phyloP scores from a whole-genome alignment of 768 basidiomycete species.

The Pleurotus citrinopileatus region DNA sequence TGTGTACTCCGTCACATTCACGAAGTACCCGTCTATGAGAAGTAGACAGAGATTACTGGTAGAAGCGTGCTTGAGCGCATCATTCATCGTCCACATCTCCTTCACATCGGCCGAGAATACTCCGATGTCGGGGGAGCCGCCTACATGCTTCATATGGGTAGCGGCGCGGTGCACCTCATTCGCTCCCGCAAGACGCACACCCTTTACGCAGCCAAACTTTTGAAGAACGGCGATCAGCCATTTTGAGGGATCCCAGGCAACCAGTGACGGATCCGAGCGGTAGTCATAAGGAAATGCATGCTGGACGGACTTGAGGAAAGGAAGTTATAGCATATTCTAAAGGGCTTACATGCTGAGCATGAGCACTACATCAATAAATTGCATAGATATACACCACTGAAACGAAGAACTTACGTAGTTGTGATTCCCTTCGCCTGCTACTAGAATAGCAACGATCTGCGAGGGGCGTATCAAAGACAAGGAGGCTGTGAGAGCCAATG shows the following conservation, averaged over 20 bases:
- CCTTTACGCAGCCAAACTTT: slow-evolving; percentile 40
- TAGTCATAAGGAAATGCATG: slow-evolving; percentile 81
- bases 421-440: slow-evolving; percentile 77
- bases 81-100: slow-evolving; percentile 36
- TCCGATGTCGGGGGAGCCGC: too few species aligned
- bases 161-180: slow-evolving; percentile 48
- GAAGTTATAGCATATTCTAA: not conserved
- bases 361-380: not conserved
- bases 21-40: slow-evolving; percentile 55
- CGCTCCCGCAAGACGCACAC: slow-evolving; percentile 47
- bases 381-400: not conserved
- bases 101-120: too few species aligned
- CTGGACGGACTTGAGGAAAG: slow-evolving; percentile 26
- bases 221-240: slow-evolving; percentile 67
- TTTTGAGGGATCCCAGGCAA: slow-evolving; percentile 81
- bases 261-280: slow-evolving; percentile 56
- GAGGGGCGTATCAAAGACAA: not conserved
- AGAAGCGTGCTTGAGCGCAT: slow-evolving; percentile 33
- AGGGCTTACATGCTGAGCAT: too few species aligned
- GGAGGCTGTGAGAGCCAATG: not conserved
- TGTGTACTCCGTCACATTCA: slow-evolving; percentile 62
- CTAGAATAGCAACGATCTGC: slow-evolving; percentile 67
- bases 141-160: slow-evolving; percentile 45
- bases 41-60: slow-evolving; percentile 43
- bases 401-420: slow-evolving; percentile 54